Conservation (phyloP, 2,329 filamentous ascomycete species). For the Stachybotrys chlorohalonatus region DNA sequence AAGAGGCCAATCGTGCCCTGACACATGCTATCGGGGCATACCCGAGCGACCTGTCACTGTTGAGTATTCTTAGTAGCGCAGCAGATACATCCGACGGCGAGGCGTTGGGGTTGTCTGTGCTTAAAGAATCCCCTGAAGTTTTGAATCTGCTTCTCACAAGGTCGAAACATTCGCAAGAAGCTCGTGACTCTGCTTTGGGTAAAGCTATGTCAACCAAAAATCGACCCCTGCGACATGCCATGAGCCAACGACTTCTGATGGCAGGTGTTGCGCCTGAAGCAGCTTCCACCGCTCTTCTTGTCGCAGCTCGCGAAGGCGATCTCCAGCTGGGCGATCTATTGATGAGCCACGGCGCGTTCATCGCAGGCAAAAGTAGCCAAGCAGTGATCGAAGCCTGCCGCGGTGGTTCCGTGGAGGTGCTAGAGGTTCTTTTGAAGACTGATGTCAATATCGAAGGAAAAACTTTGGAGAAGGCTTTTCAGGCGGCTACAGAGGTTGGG, state of each 20-base stretch:
- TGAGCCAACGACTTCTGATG: slow-evolving; percentile 35
- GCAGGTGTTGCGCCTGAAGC: slow-evolving; percentile 34
- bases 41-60: slow-evolving; percentile 38
- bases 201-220: slow-evolving; percentile 33
- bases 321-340: slow-evolving; percentile 40
- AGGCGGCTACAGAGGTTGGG: slow-evolving; percentile 43
- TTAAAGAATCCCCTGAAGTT: slow-evolving; percentile 33
- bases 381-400: slow-evolving; percentile 46
- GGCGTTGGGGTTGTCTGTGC: slow-evolving; percentile 36
- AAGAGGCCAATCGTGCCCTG: slow-evolving; percentile 42
- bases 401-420: slow-evolving; percentile 37
- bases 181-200: slow-evolving; percentile 30
- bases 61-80: slow-evolving; percentile 32
- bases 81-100: slow-evolving; percentile 43
- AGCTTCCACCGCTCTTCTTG: slow-evolving; percentile 40
- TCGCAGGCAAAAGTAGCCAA: slow-evolving; percentile 41
- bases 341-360: slow-evolving; percentile 40
- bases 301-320: slow-evolving; percentile 44
- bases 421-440: slow-evolving; percentile 39
- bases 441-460: slow-evolving; percentile 24
- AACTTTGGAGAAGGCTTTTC: slow-evolving; percentile 41
- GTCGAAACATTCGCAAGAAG: slow-evolving; percentile 23
- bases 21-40: slow-evolving; percentile 39
- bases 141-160: slow-evolving; percentile 34
- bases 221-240: slow-evolving; percentile 27